Evolutionary conservation across 2,329 filamentous ascomycete genomes (phyloP), one percentile per base, ranked within the genome.

Genomic region (Nothomitra cinnamomea): DNA sequence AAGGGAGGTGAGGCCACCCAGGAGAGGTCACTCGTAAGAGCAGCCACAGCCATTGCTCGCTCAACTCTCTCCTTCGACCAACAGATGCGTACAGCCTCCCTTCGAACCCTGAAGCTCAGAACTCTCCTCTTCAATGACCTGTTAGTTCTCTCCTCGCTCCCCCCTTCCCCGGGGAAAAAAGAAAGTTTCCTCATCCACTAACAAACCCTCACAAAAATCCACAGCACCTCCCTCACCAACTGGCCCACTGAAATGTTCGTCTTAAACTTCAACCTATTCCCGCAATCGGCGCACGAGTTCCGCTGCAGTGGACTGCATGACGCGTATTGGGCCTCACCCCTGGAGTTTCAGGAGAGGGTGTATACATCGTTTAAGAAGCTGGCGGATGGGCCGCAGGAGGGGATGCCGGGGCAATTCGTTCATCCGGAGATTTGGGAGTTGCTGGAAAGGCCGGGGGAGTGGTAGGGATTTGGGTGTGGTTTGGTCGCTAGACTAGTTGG

Each of bases 161-260:
- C 22, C 43, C 43, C 7, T 25, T 4, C 25, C 43, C 22, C 10
- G 10, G n/a, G n/a, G n/a, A 32, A 32, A 5, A 5, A 32, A 32
- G 28, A 32, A 10, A n/a, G n/a, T n/a, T n/a, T n/a, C n/a, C 28
- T 32, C 4, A 32, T 32, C 28, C 28, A 32, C 28, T 32, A 32
- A 32, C 28, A n/a, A 47, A 13, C 10, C 4, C 38, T 4, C 22
- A 25, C 22, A 22, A 17, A 25, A 25, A 21, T 15, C 6, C 21
- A 12, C 19, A 47, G 43, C 21, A 25, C 21, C 25, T 22, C 7
- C 21, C 19, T 21, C 25, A 25, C 43, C 12, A 17, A 13, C 43
- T 47, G 43, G 43, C 43, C 21, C 43, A 47, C 43, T 10, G 43
- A 47, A 15, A 47, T 47, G 43, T 47, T 47, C 43, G 22, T 25